Conservation (phyloP, 345 rosid species). For the Bretschneidera sinensis region DNA sequence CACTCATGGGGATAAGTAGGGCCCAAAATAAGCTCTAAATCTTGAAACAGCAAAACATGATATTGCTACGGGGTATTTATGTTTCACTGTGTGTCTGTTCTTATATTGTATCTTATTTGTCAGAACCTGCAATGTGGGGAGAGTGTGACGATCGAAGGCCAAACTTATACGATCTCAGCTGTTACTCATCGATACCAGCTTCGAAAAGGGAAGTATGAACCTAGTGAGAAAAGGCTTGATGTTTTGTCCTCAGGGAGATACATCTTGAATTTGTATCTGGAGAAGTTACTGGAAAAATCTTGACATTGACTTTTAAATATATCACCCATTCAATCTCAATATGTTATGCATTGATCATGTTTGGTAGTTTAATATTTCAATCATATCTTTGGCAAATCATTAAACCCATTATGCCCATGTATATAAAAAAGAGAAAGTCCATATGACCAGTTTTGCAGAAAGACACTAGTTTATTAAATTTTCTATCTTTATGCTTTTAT, state of each 20-base stretch:
- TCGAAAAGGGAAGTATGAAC: conserved; percentile 84
- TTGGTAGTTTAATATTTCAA: not conserved
- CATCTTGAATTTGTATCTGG: conserved; percentile 66
- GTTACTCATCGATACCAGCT: conserved; percentile 89
- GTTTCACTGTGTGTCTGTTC: not conserved
- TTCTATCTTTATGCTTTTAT: not conserved
- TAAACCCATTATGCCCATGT: not conserved
- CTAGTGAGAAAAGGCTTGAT: conserved; percentile 83
- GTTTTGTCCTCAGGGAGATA: conserved; percentile 80
- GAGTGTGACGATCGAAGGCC: conserved; percentile 86
- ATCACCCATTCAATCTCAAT: not conserved
- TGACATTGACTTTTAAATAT: conserved; percentile 23
- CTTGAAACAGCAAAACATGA: not conserved
- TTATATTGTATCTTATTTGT: conserved; percentile 14
- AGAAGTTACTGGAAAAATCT: conserved; percentile 67
- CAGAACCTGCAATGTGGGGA: conserved; percentile 92
- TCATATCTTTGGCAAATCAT: not conserved
- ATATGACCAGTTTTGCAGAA: not conserved
- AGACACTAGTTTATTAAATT: not conserved
- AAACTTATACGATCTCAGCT: conserved; percentile 65
- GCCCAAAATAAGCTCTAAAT: conserved; percentile 1
- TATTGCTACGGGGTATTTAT: conserved; percentile 3
- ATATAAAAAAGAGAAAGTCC: not conserved
- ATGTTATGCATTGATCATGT: not conserved
- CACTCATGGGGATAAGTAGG: conserved; percentile 12